Evolutionary conservation across 2,329 filamentous ascomycete species (phyloP).

Genomic region (Ceratocystis albifundus): DNA sequence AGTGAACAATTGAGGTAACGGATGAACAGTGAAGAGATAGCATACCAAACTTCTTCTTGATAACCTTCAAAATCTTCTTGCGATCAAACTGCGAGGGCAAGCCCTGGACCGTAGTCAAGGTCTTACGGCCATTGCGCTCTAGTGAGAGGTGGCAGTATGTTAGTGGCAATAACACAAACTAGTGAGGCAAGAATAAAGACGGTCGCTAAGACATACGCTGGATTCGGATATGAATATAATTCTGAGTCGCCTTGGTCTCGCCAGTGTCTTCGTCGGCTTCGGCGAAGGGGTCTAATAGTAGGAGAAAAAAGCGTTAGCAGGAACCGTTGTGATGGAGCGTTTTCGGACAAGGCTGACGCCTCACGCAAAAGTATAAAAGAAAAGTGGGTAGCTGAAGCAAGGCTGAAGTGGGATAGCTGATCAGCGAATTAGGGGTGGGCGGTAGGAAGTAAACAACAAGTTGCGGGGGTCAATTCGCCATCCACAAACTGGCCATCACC

Average conservation of each 20-base stretch:
- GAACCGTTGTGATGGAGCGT: neutral
- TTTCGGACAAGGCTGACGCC: conserved; percentile 2
- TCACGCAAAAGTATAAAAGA: too few relatives aligned
- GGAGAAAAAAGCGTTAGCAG: conserved; percentile 27
- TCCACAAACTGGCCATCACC: neutral
- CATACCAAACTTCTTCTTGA: conserved; percentile 98
- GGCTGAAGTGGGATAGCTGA: neutral
- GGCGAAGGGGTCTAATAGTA: conserved; percentile 87
- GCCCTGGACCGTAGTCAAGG: conserved; percentile 98
- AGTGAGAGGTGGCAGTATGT: neutral
- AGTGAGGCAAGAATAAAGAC: conserved; percentile 19
- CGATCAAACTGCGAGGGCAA: conserved; percentile 98
- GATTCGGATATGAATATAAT: conserved; percentile 99
- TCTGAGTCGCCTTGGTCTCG: conserved; percentile 88
- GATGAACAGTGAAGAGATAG: conserved; percentile 26
- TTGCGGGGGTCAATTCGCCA: neutral
- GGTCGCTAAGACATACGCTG: conserved; percentile 59
- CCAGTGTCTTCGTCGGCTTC: conserved; percentile 99
- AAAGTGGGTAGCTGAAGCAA: neutral
- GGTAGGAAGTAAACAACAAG: neutral
- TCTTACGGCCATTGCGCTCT: conserved; percentile 99
- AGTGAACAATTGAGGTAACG: conserved; percentile 1
- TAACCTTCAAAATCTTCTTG: conserved; percentile 99
- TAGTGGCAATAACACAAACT: neutral
- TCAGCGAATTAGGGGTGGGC: conserved; percentile 13